Conservation (phyloP, 148 eudicot genomes). For the Beta vulgaris region DNA sequence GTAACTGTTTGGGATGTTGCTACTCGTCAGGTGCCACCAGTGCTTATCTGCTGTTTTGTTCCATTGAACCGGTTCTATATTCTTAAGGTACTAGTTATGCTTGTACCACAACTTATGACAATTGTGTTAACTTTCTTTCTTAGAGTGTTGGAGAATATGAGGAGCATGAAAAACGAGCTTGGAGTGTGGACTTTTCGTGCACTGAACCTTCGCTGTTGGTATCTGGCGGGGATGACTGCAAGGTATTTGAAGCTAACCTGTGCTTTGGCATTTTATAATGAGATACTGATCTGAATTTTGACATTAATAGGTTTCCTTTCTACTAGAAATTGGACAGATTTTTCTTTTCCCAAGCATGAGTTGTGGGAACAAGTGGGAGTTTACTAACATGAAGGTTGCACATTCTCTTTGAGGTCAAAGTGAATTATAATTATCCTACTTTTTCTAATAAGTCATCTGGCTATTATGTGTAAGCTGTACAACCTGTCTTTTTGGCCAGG, state of each 20-base stretch:
- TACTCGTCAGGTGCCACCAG: constrained; percentile 59
- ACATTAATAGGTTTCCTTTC: not conserved
- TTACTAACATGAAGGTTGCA: not conserved
- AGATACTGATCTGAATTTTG: too few relatives aligned
- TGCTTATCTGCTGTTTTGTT: constrained; percentile 7
- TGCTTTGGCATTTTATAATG: too few relatives aligned
- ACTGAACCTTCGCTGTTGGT: constrained; percentile 82
- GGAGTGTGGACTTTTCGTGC: constrained; percentile 90
- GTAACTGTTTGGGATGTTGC: constrained; percentile 86
- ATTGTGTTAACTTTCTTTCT: constrained; percentile 17
- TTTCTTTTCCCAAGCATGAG: too few relatives aligned
- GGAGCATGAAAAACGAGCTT: constrained; percentile 95
- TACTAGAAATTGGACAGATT: not conserved
- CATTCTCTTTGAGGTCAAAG: not conserved
- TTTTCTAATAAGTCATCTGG: not conserved
- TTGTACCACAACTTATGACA: not conserved
- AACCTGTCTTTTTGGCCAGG: not conserved
- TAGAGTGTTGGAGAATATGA: constrained; percentile 92
- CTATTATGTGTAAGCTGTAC: not conserved
- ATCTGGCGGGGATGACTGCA: constrained; percentile 95
- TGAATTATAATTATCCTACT: not conserved
- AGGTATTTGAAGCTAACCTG: constrained; percentile 40
- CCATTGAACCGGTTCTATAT: not conserved
- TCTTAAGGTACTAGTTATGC: not conserved
- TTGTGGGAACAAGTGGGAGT: not conserved